phyloP scores from a whole-genome alignment of 2,329 filamentous ascomycete genomes.

The Exophiala dermatitidis region DNA sequence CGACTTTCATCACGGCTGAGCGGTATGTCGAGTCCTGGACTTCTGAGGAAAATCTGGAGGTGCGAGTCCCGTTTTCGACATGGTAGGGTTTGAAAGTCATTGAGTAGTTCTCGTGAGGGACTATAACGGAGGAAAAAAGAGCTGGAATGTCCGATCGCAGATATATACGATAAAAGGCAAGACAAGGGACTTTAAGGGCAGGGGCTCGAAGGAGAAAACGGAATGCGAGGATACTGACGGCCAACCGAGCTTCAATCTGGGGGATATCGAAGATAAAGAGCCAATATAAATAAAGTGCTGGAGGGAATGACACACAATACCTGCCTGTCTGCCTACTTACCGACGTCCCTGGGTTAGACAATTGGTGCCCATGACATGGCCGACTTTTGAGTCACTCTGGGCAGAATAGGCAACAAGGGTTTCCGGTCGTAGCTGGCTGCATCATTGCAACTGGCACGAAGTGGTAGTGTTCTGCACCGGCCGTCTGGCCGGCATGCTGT shows the following conservation, averaged over 20 bases:
- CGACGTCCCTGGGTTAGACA: conserved; percentile 3
- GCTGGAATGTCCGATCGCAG: no score
- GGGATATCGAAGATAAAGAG: no score
- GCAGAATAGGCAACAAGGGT: conserved; percentile 15
- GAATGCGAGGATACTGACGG: no score
- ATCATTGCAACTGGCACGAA: conserved; percentile 6
- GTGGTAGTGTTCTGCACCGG: not conserved
- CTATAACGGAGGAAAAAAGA: no score
- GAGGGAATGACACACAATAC: not conserved
- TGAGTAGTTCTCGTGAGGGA: no score
- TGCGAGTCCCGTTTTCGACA: conserved; percentile 11
- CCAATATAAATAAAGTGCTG: no score
- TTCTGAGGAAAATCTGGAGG: conserved; percentile 9
- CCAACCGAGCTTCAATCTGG: no score
- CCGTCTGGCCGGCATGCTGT: not conserved
- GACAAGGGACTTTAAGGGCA: no score
- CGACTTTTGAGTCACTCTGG: conserved; percentile 9
- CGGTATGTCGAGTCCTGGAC: conserved; percentile 1
- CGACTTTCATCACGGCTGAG: conserved; percentile 50
- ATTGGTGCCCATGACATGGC: conserved; percentile 8
- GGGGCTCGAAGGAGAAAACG: no score
- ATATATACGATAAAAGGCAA: no score
- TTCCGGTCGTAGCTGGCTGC: conserved; percentile 1
- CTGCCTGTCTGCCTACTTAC: no score
- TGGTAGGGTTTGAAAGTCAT: not conserved